phyloP scores from a whole-genome alignment of 371 early-diverging fungal genomes.

The Dinochytrium kinnereticum region DNA sequence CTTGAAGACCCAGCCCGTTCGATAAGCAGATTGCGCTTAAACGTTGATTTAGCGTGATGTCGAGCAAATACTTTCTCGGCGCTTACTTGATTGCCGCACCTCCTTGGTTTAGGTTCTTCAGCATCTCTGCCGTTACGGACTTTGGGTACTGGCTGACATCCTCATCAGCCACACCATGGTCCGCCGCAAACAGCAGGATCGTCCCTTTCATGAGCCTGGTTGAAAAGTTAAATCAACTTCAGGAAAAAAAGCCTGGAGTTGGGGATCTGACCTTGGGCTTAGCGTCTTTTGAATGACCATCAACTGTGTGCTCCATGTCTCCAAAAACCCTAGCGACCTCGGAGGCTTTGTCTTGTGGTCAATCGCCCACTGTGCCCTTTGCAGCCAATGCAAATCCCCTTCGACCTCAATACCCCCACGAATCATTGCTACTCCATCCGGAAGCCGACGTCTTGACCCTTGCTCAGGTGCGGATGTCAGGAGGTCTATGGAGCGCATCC shows the following conservation, averaged over 20 bases:
- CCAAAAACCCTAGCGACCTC: constrained; percentile 33
- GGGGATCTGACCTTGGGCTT: constrained; percentile 17
- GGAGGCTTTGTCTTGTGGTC: constrained; percentile 38
- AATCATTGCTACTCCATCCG: background rate
- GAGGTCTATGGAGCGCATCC: background rate
- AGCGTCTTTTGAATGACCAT: constrained; percentile 26
- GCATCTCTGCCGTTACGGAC: constrained; percentile 39
- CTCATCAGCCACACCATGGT: constrained; percentile 38
- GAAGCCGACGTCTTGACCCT: background rate
- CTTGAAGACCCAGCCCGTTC: constrained; percentile 3
- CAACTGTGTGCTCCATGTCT: constrained; percentile 20
- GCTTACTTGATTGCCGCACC: constrained; percentile 40
- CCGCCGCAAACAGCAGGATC: constrained; percentile 38
- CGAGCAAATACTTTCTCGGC: background rate
- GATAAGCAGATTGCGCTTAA: constrained; percentile 18
- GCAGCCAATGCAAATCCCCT: constrained; percentile 9
- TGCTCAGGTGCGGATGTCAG: background rate
- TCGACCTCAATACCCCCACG: background rate
- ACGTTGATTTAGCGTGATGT: background rate
- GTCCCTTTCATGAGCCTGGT: constrained; percentile 11
- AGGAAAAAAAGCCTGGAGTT: background rate
- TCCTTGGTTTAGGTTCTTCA: constrained; percentile 30
- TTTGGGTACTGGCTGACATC: constrained; percentile 33
- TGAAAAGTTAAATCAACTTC: background rate
- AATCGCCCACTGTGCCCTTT: constrained; percentile 23